phyloP scores from a whole-genome alignment of 2,329 filamentous ascomycete species.

The Myriangium duriaei region DNA sequence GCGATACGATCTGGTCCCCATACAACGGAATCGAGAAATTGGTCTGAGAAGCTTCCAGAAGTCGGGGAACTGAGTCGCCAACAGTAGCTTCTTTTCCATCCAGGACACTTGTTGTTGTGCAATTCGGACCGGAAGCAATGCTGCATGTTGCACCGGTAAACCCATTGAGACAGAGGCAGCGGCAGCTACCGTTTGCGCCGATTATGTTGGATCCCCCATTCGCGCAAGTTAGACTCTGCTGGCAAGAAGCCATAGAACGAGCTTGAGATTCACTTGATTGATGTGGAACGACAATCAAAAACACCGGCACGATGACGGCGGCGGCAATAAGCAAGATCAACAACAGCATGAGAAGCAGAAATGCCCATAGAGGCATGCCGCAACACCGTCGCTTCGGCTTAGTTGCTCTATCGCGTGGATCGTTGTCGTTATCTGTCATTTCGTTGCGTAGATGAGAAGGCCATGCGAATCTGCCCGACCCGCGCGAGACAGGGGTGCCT shows the following conservation, averaged over 20 bases:
- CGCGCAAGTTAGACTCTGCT: constrained; percentile 49
- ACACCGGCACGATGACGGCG: constrained; percentile 67
- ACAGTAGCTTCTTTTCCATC: constrained; percentile 58
- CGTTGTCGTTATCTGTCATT: constrained; percentile 10
- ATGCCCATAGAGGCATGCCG: constrained; percentile 69
- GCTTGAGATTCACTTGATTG: constrained; percentile 24
- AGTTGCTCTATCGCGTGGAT: constrained; percentile 3
- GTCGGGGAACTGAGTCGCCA: constrained; percentile 62
- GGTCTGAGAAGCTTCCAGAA: constrained; percentile 51
- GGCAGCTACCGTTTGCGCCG: constrained; percentile 42
- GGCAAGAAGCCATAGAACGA: constrained; percentile 39
- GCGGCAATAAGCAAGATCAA: constrained; percentile 62
- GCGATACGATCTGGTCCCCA: constrained; percentile 54
- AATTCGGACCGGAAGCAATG: constrained; percentile 38
- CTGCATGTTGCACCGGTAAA: constrained; percentile 58
- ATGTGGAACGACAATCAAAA: constrained; percentile 47
- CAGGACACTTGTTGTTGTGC: constrained; percentile 38
- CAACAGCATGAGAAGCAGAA: constrained; percentile 53
- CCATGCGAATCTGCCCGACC: constrained; percentile 10
- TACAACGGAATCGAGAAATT: constrained; percentile 71
- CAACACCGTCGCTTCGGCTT: constrained; percentile 51
- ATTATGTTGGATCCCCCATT: constrained; percentile 73
- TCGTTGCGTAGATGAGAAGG: constrained; percentile 10
- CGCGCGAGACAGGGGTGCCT: constrained; percentile 20
- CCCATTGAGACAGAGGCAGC: constrained; percentile 79